phyloP scores from a whole-genome alignment of 2,329 filamentous ascomycete species.

The Xylogone sp. region DNA sequence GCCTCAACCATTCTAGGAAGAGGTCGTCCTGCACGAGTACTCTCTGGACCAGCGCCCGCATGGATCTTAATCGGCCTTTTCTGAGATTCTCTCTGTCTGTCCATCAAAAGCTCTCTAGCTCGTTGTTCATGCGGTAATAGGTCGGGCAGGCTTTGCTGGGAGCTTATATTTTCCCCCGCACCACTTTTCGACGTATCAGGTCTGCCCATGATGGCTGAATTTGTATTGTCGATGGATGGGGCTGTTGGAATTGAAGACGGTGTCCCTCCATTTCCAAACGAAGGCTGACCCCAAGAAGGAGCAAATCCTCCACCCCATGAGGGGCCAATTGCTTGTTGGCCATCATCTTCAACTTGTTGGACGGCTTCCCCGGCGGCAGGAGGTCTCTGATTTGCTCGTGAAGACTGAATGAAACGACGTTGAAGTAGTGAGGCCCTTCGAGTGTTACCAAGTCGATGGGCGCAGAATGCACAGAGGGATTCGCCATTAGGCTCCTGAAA shows the following conservation, averaged over 20 bases:
- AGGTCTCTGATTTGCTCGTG: conserved; percentile 19
- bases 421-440: conserved; percentile 24
- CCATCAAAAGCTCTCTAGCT: conserved; percentile 3
- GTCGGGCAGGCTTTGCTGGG: background rate
- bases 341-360: conserved; percentile 9
- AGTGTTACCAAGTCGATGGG: conserved; percentile 25
- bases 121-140: conserved; percentile 23
- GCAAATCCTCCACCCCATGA: background rate
- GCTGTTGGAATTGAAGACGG: background rate
- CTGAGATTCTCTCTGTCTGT: conserved; percentile 6
- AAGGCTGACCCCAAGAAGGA: background rate
- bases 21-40: conserved; percentile 19
- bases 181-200: background rate
- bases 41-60: conserved; percentile 20
- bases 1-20: background rate
- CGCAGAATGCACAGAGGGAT: conserved; percentile 29
- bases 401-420: conserved; percentile 28
- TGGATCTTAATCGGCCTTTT: conserved; percentile 11
- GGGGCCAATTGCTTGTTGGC: background rate
- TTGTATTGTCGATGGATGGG: background rate
- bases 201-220: background rate
- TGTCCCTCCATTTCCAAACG: background rate
- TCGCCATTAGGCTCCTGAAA: conserved; percentile 21
- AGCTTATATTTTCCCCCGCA: background rate
- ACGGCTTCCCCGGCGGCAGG: conserved; percentile 15